phyloP scores from a whole-genome alignment of 2,329 filamentous ascomycete genomes.

The Alternaria brassicicola region DNA sequence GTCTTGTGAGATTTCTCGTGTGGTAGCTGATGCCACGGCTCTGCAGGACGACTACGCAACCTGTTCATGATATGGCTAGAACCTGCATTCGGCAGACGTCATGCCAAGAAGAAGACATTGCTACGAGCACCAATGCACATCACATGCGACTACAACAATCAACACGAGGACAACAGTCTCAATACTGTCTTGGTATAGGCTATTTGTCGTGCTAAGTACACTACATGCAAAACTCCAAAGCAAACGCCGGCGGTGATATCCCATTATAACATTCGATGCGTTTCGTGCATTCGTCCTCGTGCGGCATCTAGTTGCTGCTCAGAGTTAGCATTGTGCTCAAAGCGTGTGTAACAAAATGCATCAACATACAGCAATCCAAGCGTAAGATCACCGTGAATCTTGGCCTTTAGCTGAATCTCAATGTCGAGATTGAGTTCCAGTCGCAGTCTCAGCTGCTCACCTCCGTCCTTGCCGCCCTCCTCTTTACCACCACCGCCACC shows the following conservation, averaged over 20 bases:
- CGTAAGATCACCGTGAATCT: conserved; percentile 68
- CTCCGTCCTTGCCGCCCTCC: conserved; percentile 42
- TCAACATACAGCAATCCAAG: conserved; percentile 58
- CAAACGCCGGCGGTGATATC: conserved; percentile 34
- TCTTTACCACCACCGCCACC: conserved; percentile 50
- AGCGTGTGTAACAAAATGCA: too few species aligned
- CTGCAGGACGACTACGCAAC: not conserved
- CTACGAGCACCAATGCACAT: not conserved
- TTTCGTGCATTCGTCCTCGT: conserved; percentile 26
- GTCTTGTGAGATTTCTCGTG: not conserved
- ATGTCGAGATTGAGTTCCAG: conserved; percentile 67
- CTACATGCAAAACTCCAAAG: conserved; percentile 21
- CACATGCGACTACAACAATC: not conserved
- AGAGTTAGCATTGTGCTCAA: conserved; percentile 21
- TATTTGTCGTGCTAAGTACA: conserved; percentile 25
- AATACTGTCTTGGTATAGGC: not conserved
- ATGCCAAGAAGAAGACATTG: not conserved
- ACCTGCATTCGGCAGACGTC: not conserved
- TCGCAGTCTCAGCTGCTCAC: conserved; percentile 61
- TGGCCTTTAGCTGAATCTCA: conserved; percentile 68
- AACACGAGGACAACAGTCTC: not conserved
- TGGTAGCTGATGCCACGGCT: too few species aligned
- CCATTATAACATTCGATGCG: conserved; percentile 10
- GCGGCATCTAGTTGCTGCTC: conserved; percentile 37
- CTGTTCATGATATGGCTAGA: not conserved